Base-by-base conservation (phyloP, 2,329 filamentous ascomycete species). In the Lecanicillium sp. region DNA sequence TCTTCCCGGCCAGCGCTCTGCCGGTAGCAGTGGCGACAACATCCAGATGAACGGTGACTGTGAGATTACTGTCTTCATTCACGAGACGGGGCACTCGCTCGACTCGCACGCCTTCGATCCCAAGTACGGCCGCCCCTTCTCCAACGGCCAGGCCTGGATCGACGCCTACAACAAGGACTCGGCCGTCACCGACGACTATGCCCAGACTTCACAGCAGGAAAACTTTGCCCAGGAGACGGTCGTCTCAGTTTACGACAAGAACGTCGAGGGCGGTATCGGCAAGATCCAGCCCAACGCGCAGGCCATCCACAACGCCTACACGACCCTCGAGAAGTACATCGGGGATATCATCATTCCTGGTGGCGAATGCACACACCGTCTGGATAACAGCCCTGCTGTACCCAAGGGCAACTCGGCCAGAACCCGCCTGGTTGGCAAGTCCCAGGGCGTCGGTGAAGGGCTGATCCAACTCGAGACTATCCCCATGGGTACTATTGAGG, bases 191-290 rank as follows among this genome's bases (percentile, higher is more conserved):
- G 51, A 45, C 19, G 48, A 30, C 39, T 59, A 60, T 47, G 50
- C 39, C 11, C 42, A 42, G n/a, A 36, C 44, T 11, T 52, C 50
- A 15, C 57, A 54, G 53, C 42, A 49, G 26, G 57, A 60, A 50
- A 51, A 58, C 54, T 56, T 59, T 48, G 58, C 57, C 8, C 56
- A 60, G 52, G 44, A 54, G 44, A 58, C 50, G 21, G 41, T 56
- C 19, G 47, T 60, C 4, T 49, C 50, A n/a, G 44, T 60, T 14
- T 59, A 53, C 46, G 56, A 60, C 42, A 53, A 51, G 41, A 43
- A 52, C 44, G 56, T 60, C 15, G 52, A 53, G 6, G 55, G 54
- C 41, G 58, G 57, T 11, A 47, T 57, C n/a, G 50, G 37, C 23
- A 44, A 27, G 12, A 54, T 59, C 24, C 53, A 58, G 50, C 54